These are phyloP conservation scores for Aspergillus indologenus DNA, from an alignment of 495 filamentous ascomycete genomes.

Conservation along the genomic window DNA sequence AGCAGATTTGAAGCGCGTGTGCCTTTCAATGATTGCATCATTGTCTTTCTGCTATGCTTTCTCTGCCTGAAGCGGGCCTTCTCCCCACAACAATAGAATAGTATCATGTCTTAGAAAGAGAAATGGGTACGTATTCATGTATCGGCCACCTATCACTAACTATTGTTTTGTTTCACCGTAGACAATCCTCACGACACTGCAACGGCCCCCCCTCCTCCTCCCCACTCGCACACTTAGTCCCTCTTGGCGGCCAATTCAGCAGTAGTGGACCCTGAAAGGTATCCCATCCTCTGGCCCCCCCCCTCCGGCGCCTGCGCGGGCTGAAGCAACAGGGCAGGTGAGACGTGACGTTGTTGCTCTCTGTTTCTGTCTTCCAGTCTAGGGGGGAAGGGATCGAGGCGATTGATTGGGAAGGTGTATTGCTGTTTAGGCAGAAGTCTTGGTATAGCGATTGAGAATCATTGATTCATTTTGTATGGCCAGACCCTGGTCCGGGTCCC, in stretches of 20 bases:
- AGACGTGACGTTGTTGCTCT: neutral
- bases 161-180: constrained; percentile 8
- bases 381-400: neutral
- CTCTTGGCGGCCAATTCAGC: constrained; percentile 16
- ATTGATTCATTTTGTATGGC: neutral
- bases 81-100: neutral
- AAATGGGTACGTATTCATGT: neutral
- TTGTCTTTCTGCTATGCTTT: neutral
- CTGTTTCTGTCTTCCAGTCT: neutral
- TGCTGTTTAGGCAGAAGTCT: neutral
- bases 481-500: neutral
- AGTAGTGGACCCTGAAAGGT: constrained; percentile 11
- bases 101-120: neutral
- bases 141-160: neutral
- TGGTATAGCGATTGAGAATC: neutral
- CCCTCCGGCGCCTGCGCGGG: no score
- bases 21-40: neutral
- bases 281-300: neutral
- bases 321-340: neutral
- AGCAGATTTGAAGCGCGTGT: neutral
- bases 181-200: neutral
- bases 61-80: neutral
- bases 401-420: neutral
- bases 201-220: constrained; percentile 3
- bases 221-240: constrained; percentile 11